Percentiles rank a stretch among this genome's conserved stretches.
phyloP scores from a whole-genome alignment of 75 land plant genomes.

The Picea glauca region DNA sequence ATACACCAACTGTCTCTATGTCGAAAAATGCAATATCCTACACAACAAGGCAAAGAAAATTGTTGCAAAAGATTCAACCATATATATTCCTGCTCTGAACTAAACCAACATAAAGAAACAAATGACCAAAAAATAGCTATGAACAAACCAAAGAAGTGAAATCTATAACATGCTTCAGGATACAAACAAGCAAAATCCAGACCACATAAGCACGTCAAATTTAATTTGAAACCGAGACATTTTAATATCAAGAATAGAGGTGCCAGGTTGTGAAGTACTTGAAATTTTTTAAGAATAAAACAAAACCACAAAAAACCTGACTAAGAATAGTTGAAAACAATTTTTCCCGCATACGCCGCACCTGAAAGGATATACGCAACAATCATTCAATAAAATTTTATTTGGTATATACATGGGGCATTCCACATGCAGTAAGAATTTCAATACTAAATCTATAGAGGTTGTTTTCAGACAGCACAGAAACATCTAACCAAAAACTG shows the following conservation, averaged over 20 bases:
- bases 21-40: slow-evolving; percentile 96
- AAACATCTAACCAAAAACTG: not conserved
- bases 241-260: not conserved
- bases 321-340: slow-evolving; percentile 62
- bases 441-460: not conserved
- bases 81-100: not conserved
- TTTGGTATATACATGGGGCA: not conserved
- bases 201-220: not conserved
- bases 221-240: no score
- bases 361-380: slow-evolving; percentile 45
- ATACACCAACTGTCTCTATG: slow-evolving; percentile 73
- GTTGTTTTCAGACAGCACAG: not conserved
- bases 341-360: slow-evolving; percentile 79
- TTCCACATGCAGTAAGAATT: not conserved
- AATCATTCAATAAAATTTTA: no score
- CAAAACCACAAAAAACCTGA: slow-evolving; percentile 46
- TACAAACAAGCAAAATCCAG: not conserved
- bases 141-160: not conserved
- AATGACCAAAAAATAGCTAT: not conserved
- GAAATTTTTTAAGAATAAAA: not conserved
- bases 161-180: not conserved
- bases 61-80: not conserved
- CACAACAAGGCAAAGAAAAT: slow-evolving; percentile 3
- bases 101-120: not conserved
- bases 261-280: not conserved